Base-by-base conservation (phyloP, 108 stramenopile genomes). In the Pseudonitzschia delicatissima region DNA sequence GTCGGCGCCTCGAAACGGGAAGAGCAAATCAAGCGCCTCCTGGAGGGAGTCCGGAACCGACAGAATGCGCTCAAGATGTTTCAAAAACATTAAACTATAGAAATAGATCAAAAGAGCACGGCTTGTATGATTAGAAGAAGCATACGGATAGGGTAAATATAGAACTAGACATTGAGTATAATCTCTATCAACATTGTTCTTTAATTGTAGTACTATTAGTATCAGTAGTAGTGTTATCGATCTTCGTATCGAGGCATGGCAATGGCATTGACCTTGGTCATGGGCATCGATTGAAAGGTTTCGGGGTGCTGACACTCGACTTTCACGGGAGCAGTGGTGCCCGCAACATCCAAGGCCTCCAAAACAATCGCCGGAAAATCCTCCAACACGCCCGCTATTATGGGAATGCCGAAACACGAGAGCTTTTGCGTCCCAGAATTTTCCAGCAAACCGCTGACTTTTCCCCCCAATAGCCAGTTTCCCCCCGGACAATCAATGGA, bases 1-100 rank as follows among this genome's bases (percentile, higher is more conserved):
- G 95, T 96, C 7, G 80, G 80, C 33, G 80, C 79, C 17, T 73
- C 76, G 2, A 93, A 87, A 60, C 81, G 83, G 37, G 78, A 77
- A 32, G 85, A 92, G 52, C 93, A 92, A 66, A 66, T 90, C 4
- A 53, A 78, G 40, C 44, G 77, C 27, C 76, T 95, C 9, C 57
- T 92, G 66, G 69, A 61, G 58, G 69, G 57, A 5, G 36, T 68
- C 1, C 66, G 66, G 9, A 35, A 63, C n/a, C 62, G 45, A 35
- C 77, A 77, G 58, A 71, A 66, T 1, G 60, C 49, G 4, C 29
- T 64, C 33, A 39, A 40, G 17, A 49, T 74, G 15, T 29, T 50
- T 55, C 5, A 18, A 11, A 42, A 33, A 33, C 28, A 55, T 11
- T 23, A 28, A 51, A 28, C 50, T 13, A 51, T 51, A 28, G 27